Evolutionary conservation across 495 filamentous ascomycete genomes (phyloP).

Genomic region (Baudoinia panamericana): DNA sequence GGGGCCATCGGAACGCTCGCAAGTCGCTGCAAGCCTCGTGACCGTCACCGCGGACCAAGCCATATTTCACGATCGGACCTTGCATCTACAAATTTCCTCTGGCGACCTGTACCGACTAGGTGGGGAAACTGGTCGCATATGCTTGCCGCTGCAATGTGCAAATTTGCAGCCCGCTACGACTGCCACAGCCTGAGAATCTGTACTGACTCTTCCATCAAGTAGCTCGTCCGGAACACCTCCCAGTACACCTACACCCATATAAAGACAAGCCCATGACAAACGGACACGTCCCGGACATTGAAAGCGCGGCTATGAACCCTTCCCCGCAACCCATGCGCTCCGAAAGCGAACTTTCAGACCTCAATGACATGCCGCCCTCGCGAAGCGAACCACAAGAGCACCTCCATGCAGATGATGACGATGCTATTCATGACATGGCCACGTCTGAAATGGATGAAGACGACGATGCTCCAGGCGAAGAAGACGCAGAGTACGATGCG

Average conservation of each 20-base stretch:
- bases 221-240: constrained; percentile 30
- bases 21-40: background rate
- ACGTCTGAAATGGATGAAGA: constrained; percentile 37
- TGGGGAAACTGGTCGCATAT: constrained; percentile 25
- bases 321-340: constrained; percentile 36
- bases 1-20: constrained; percentile 5
- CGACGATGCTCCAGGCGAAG: constrained; percentile 53
- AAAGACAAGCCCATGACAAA: constrained; percentile 29
- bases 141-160: background rate
- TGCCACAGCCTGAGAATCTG: constrained; percentile 12
- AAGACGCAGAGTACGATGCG: constrained; percentile 67
- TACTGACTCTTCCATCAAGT: constrained; percentile 24
- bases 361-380: constrained; percentile 22
- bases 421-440: constrained; percentile 22
- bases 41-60: constrained; percentile 5
- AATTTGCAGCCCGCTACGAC: constrained; percentile 18
- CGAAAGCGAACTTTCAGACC: constrained; percentile 34
- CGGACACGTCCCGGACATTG: constrained; percentile 36
- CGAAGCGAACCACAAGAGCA: constrained; percentile 5
- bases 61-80: constrained; percentile 14
- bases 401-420: constrained; percentile 27
- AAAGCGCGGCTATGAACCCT: constrained; percentile 28
- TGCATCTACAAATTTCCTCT: background rate
- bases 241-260: constrained; percentile 28
- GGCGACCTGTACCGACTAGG: constrained; percentile 2